Percentiles rank a stretch among this genome's conserved stretches.
Conservation (phyloP, 73 alveolate species). For the Stentor roeselii region DNA sequence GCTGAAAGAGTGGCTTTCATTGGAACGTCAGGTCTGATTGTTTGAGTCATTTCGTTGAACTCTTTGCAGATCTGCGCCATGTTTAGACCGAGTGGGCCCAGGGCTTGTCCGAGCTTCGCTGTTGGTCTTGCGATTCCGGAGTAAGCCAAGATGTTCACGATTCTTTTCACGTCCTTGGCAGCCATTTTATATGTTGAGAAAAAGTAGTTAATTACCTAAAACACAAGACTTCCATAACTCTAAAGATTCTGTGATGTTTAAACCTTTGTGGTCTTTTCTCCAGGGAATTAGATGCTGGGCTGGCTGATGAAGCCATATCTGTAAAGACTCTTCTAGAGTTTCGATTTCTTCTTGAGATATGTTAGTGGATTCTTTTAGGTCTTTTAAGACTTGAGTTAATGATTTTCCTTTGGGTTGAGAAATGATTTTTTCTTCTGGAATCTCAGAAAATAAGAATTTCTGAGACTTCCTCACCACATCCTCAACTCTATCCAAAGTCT, state of each 20-base stretch:
- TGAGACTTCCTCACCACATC: too few relatives aligned
- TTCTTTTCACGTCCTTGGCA: constrained; percentile 36
- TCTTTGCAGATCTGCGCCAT: constrained; percentile 67
- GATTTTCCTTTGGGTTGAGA: background rate
- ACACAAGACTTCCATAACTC: background rate
- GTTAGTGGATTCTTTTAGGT: background rate
- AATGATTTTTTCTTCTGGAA: background rate
- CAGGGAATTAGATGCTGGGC: background rate
- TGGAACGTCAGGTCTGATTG: constrained; percentile 48
- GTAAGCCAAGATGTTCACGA: constrained; percentile 42
- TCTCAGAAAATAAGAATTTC: too few relatives aligned
- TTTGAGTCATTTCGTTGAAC: constrained; percentile 51
- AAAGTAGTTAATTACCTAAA: background rate
- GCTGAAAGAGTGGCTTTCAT: constrained; percentile 53
- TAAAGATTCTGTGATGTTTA: background rate
- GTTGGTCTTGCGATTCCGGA: constrained; percentile 69
- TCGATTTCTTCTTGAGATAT: background rate
- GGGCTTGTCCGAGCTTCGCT: constrained; percentile 72
- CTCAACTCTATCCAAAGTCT: background rate
- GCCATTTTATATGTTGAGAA: background rate
- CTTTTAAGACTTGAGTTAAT: background rate
- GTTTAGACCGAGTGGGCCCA: constrained; percentile 69
- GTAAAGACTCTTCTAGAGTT: background rate
- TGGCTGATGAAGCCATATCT: background rate
- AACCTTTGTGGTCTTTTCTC: background rate